Evolutionary conservation across 768 basidiomycete species (phyloP).

Genomic region (Amanita subjunquillea): DNA sequence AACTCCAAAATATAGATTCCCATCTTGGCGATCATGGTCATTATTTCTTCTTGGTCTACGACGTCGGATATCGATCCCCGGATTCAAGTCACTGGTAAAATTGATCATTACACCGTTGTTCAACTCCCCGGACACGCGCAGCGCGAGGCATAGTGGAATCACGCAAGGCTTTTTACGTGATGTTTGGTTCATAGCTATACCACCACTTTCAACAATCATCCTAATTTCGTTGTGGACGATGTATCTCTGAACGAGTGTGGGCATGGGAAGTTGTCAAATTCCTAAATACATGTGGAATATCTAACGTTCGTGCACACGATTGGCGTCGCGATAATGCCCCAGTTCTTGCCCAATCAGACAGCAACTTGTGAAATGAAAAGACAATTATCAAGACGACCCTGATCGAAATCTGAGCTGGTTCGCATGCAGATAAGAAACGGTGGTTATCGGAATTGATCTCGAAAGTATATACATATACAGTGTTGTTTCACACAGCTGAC

Average conservation of each 20-base stretch:
- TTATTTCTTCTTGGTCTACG: conserved; percentile 11
- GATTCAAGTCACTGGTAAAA: not conserved
- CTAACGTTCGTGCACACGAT: too few relatives aligned
- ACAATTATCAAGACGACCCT: not conserved
- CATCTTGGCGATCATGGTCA: conserved; percentile 5
- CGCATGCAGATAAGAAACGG: not conserved
- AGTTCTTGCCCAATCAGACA: too few relatives aligned
- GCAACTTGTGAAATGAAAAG: conserved; percentile 18
- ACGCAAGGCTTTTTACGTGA: conserved; percentile 24
- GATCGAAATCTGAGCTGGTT: not conserved
- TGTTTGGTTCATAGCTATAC: conserved; percentile 29
- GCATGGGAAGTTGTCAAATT: conserved; percentile 14
- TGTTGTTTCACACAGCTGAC: not conserved
- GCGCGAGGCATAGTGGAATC: conserved; percentile 11
- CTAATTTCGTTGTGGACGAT: conserved; percentile 23
- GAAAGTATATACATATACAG: not conserved
- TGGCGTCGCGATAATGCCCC: too few relatives aligned
- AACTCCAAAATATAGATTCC: conserved; percentile 2
- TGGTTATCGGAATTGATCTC: conserved; percentile 5
- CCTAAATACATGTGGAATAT: too few relatives aligned
- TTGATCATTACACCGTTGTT: conserved; percentile 3
- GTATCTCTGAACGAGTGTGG: not conserved
- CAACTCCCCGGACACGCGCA: conserved; percentile 5
- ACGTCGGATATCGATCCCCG: conserved; percentile 10
- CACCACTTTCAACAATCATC: conserved; percentile 31